Evolutionary conservation across 2,329 filamentous ascomycete species (phyloP).

Genomic region (Alternaria tenuissima): DNA sequence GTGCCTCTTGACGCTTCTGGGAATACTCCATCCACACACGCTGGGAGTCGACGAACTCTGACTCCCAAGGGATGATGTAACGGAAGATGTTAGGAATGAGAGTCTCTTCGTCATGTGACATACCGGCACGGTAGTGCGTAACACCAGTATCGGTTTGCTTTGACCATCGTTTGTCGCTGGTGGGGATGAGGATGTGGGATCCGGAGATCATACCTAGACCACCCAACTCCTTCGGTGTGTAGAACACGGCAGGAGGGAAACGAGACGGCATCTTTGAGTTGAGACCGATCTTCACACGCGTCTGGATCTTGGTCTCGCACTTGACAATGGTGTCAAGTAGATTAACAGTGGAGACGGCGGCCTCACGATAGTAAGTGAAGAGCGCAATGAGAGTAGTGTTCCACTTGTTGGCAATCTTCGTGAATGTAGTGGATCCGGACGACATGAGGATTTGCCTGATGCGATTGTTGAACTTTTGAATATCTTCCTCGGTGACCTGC

Average conservation of each 20-base stretch:
- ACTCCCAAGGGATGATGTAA: constrained; percentile 99
- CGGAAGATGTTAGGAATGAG: constrained; percentile 99
- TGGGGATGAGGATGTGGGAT: constrained; percentile 95
- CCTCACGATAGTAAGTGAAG: constrained; percentile 98
- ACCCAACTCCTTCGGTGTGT: constrained; percentile 96
- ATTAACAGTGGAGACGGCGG: constrained; percentile 92
- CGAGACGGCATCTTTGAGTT: constrained; percentile 99
- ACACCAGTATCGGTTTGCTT: constrained; percentile 98
- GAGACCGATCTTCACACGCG: constrained; percentile 95
- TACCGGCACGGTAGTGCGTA: constrained; percentile 95
- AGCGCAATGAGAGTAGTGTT: constrained; percentile 96
- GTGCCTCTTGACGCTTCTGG: constrained; percentile 95
- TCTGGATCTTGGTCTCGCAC: constrained; percentile 99
- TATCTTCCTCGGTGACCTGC: constrained; percentile 96
- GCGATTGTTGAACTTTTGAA: constrained; percentile 98
- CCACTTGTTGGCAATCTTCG: constrained; percentile 99
- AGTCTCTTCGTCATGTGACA: constrained; percentile 98
- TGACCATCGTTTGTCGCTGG: constrained; percentile 97
- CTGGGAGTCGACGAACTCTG: constrained; percentile 98
- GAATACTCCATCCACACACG: constrained; percentile 99
- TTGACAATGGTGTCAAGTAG: constrained; percentile 98
- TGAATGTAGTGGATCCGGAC: constrained; percentile 98
- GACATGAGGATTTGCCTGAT: constrained; percentile 99
- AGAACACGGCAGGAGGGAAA: constrained; percentile 98
- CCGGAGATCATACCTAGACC: constrained; percentile 99